Conservation (phyloP, 306 rosid species). For the Lagenaria siceraria region DNA sequence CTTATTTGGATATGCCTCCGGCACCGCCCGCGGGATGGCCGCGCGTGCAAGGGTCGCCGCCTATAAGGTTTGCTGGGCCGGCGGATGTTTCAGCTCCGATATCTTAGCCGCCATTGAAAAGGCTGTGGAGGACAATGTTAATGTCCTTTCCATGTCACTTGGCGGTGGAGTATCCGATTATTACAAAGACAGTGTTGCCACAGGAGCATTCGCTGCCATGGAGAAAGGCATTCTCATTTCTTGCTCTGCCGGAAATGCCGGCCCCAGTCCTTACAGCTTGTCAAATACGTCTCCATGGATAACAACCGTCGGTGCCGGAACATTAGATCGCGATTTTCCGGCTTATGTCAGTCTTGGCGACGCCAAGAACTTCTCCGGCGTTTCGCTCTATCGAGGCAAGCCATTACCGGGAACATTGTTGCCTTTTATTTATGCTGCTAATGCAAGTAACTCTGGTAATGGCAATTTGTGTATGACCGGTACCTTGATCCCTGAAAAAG, state of each 20-base stretch:
- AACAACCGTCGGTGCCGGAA: conserved; percentile 81
- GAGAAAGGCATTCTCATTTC: conserved; percentile 65
- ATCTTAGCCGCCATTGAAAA: conserved; percentile 56
- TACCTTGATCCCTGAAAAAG: conserved; percentile 38
- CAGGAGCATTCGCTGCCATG: conserved; percentile 71
- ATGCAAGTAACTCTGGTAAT: conserved; percentile 29
- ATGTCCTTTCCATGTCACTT: conserved; percentile 61
- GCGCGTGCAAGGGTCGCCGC: conserved; percentile 46
- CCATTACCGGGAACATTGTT: conserved; percentile 9
- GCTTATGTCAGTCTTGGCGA: conserved; percentile 48
- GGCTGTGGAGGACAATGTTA: conserved; percentile 56
- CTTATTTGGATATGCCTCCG: conserved; percentile 46
- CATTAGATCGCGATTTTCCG: conserved; percentile 77
- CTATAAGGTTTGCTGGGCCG: conserved; percentile 65
- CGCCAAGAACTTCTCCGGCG: conserved; percentile 54
- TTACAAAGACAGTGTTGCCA: conserved; percentile 33
- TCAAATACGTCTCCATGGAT: conserved; percentile 85
- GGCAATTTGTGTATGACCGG: conserved; percentile 33
- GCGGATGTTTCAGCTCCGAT: conserved; percentile 43
- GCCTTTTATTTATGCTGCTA: conserved; percentile 42
- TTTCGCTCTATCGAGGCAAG: conserved; percentile 33
- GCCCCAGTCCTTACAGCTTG: conserved; percentile 31
- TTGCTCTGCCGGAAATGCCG: conserved; percentile 60
- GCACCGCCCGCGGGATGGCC: conserved; percentile 86
- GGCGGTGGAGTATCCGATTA: conserved; percentile 46